Base-by-base conservation (phyloP, 352 stramenopile genomes). In the Globisporangium takayamanum region DNA sequence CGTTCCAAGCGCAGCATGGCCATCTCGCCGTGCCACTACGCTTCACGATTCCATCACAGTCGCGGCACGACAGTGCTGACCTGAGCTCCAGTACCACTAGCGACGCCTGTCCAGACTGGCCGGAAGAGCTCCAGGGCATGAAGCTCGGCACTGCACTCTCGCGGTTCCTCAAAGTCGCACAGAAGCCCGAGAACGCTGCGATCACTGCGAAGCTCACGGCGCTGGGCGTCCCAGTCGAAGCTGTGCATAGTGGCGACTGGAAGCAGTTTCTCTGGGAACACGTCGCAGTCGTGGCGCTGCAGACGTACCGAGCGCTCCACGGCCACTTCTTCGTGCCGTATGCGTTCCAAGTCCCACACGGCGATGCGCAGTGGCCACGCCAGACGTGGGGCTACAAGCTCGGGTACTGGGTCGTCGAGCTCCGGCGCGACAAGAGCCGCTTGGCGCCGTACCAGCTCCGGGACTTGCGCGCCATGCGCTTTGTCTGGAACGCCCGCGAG, bases 61-160 rank as follows among this genome's bases (percentile, higher is more conserved):
- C 25, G 16, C 18, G 6, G 5, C 10, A 37, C 41, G 14, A 14
- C 39, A 47, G 6, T 6, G 58, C 20, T 15, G 37, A 18, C 36
- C 1, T 36, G 53, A 18, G 50, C 30, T 18, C 6, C 53, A 44
- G 37, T 14, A 44, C 37, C 37, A 14, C 37, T 44, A 44, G 8
- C 14, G 14, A 8, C 37, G 14, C 37, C 0, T 36, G 4, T 10
- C 3, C 5, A 3, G 22, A 53, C 5, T 78, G 70, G 70, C 56
- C 65, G 0, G 11, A 63, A 28, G 68, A 73, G 28, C 41, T 76
- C 12, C 62, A 62, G 7, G 68, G 68, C 26, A 72, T 78, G 62
- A 78, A 78, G 42, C 56, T 78, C 8, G 70, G 70, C 49, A 78
- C 70, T 26, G 55, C 68, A n/a, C 64, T 78, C 62, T 73, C 70